Evolutionary conservation across 2,329 filamentous ascomycete genomes (phyloP), one percentile per base, ranked within the genome.

Genomic region (Tothia fuscella): DNA sequence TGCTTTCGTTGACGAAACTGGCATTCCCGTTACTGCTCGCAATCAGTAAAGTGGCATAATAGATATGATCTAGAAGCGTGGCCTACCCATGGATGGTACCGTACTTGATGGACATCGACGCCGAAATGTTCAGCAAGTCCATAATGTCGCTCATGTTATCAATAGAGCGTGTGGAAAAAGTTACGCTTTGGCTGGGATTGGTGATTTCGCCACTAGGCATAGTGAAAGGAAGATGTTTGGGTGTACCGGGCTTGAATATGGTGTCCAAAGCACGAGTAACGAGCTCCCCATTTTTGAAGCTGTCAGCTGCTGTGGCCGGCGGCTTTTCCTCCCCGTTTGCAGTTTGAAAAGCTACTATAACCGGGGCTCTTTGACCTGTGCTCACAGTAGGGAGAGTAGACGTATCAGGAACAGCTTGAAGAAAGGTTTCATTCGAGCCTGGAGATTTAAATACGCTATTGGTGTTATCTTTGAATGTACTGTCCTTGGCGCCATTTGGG

Each of bases 81-180:
- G 38, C 38, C 17, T 41, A 36, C 21, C 47, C 49, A 26, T 59
- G 55, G 35, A 61, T 57, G 5, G 53, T 58, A 2, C 58, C 59
- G 42, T 59, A 58, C 41, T 60, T 62, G 37, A 63, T 62, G 4
- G 56, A 57, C 43, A 56, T 53, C 6, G 56, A 56, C 4, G 58
- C 56, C 1, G 58, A 60, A 21, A 63, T 60, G 46, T 62, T 63
- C 35, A 62, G 53, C 4, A 57, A 54, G 44, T 62, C 58, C 43
- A 59, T 58, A 38, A 63, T 58, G 34, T 63, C 60, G 34, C 53
- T 57, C 7, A 56, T 49, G 41, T 59, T 59, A 43, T 58, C 55
- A 14, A 57, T 56, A 4, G 51, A 51, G 5, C 52, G 47, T 4
- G 53, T 55, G 9, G 50, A 55, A 40, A 53, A 55, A 16, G 53